These are phyloP conservation scores for Rhododendron molle DNA, from an alignment of 148 eudicot species.

Conservation along the genomic window DNA sequence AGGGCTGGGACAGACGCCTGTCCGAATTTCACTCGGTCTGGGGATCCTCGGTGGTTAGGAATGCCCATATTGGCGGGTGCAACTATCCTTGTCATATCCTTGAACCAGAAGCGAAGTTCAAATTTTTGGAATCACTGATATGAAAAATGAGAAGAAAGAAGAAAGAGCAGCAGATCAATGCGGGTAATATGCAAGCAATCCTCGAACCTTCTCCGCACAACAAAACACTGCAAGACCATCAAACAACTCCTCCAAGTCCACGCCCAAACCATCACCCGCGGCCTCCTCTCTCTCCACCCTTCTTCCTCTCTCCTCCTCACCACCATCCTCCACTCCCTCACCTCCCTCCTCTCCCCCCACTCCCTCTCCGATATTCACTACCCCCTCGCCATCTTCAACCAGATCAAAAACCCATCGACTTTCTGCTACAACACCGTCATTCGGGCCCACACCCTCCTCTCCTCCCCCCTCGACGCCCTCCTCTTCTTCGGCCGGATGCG, in stretches of 20 bases:
- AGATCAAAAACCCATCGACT: constrained; percentile 48
- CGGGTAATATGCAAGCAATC: constrained; percentile 20
- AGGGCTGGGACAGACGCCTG: too few relatives aligned
- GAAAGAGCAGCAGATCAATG: background rate
- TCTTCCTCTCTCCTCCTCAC: constrained; percentile 38
- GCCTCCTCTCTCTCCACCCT: constrained; percentile 32
- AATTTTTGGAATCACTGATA: background rate
- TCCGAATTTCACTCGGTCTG: too few relatives aligned
- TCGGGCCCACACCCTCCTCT: constrained; percentile 52
- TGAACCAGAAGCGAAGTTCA: background rate
- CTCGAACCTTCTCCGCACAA: constrained; percentile 7
- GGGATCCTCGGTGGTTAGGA: too few relatives aligned
- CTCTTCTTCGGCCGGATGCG: constrained; percentile 49
- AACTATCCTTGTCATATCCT: too few relatives aligned
- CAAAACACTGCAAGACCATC: constrained; percentile 48
- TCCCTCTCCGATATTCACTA: constrained; percentile 22
- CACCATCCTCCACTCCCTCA: constrained; percentile 40
- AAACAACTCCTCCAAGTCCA: constrained; percentile 63
- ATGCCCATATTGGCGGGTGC: too few relatives aligned
- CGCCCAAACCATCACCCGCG: constrained; percentile 51
- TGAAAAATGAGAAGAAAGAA: background rate
- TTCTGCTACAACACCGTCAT: constrained; percentile 72
- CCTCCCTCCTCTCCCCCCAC: constrained; percentile 24
- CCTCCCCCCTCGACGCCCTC: constrained; percentile 45
- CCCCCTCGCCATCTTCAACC: constrained; percentile 45